These are phyloP conservation scores for Venustampulla echinocandica DNA, from an alignment of 495 filamentous ascomycete genomes.

Conservation along the genomic window DNA sequence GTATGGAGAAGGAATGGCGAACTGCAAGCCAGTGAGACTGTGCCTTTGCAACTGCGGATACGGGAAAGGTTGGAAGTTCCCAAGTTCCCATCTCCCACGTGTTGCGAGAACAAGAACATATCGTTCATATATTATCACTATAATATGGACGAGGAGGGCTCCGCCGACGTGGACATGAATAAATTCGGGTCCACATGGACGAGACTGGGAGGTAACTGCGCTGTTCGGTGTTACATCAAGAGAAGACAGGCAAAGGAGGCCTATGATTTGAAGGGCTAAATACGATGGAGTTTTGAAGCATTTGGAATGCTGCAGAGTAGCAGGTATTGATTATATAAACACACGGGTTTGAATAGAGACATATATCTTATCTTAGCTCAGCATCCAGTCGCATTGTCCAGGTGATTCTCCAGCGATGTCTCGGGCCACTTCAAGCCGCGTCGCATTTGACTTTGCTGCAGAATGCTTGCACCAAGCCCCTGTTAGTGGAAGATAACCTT, in stretches of 20 bases:
- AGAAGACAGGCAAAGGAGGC: not conserved
- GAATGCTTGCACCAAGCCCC: not conserved
- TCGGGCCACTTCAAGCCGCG: not conserved
- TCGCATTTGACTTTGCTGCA: not conserved
- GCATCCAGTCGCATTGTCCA: not conserved
- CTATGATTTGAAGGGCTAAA: not conserved
- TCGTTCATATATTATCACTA: not conserved
- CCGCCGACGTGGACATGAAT: not conserved
- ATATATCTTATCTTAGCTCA: not conserved
- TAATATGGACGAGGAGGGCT: not conserved
- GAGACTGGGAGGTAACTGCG: not conserved
- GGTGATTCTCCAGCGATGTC: not conserved
- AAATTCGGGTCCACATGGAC: not conserved
- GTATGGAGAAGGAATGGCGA: constrained; percentile 17
- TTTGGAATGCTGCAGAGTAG: not conserved
- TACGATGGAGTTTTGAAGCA: not conserved
- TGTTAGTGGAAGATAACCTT: not conserved
- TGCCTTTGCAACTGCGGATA: not conserved
- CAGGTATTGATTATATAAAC: not conserved
- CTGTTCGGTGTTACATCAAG: not conserved
- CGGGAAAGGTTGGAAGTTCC: not conserved
- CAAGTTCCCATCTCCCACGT: not conserved
- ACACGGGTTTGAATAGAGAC: not conserved
- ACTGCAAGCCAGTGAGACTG: constrained; percentile 7
- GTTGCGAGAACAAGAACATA: not conserved